phyloP scores from a whole-genome alignment of 2,329 filamentous ascomycete genomes.

The Sporothrix inflata region DNA sequence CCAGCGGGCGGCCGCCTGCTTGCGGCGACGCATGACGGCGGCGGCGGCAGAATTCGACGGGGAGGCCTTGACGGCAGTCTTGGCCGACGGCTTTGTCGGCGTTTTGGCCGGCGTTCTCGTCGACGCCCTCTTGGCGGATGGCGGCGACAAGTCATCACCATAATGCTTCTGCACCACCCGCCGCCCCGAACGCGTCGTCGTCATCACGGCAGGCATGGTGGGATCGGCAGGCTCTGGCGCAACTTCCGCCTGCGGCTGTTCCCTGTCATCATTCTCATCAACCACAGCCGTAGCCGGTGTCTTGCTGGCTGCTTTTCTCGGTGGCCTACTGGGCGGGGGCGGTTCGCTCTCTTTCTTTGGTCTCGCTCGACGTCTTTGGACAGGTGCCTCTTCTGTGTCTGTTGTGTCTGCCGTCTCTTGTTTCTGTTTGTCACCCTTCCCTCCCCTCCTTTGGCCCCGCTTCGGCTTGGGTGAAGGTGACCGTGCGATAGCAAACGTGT shows the following conservation, averaged over 20 bases:
- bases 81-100: neutral
- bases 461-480: neutral
- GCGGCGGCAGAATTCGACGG: neutral
- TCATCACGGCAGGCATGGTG: neutral
- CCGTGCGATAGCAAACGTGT: neutral
- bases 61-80: neutral
- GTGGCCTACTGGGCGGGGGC: neutral
- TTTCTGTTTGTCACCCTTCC: neutral
- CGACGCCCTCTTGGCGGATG: neutral
- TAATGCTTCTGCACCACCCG: neutral
- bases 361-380: neutral
- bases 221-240: neutral
- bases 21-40: slow-evolving; percentile 24
- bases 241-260: too few species aligned
- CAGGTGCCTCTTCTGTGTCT: neutral
- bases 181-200: slow-evolving; percentile 25
- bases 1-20: slow-evolving; percentile 35
- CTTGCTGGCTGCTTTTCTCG: neutral
- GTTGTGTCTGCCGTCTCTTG: neutral
- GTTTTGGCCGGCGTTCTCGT: neutral
- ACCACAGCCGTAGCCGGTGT: neutral
- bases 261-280: neutral
- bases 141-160: neutral
- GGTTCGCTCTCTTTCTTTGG: neutral
- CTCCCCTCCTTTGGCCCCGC: neutral